A percentile compares a stretch with the other conserved stretches of the same genome.
These are phyloP conservation scores for Eucalyptus pauciflora DNA, from an alignment of 345 rosid species.

Conservation along the genomic window DNA sequence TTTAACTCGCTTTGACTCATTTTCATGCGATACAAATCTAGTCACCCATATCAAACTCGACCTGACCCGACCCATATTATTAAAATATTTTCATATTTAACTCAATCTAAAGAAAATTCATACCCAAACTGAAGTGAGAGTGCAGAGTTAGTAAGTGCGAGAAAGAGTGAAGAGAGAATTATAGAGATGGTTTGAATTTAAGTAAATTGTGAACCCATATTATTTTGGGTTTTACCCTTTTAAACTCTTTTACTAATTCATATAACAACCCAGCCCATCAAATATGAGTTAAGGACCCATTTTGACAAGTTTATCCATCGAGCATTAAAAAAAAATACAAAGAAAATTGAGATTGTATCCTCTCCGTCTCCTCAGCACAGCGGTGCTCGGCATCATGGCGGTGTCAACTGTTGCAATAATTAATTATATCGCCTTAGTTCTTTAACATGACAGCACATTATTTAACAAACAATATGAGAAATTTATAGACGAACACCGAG, in stretches of 20 bases:
- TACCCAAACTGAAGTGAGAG: not conserved
- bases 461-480: not conserved
- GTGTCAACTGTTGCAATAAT: not conserved
- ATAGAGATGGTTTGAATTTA: not conserved
- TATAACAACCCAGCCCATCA: fast-evolving
- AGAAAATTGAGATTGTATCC: not conserved
- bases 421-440: not conserved
- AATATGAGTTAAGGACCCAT: not conserved
- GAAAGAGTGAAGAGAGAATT: no score
- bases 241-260: not conserved
- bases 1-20: not conserved
- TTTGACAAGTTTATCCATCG: not conserved
- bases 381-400: not conserved
- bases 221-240: not conserved
- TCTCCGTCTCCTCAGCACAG: not conserved
- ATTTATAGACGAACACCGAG: not conserved
- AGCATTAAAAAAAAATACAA: not conserved
- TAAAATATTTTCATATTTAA: not conserved
- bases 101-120: no score
- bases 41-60: fast-evolving
- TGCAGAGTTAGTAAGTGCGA: fast-evolving
- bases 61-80: fast-evolving
- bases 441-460: not conserved
- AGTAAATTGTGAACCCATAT: not conserved
- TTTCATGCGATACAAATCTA: no score